phyloP scores from a whole-genome alignment of 2,329 filamentous ascomycete genomes.

The Xylariaceae sp. region DNA sequence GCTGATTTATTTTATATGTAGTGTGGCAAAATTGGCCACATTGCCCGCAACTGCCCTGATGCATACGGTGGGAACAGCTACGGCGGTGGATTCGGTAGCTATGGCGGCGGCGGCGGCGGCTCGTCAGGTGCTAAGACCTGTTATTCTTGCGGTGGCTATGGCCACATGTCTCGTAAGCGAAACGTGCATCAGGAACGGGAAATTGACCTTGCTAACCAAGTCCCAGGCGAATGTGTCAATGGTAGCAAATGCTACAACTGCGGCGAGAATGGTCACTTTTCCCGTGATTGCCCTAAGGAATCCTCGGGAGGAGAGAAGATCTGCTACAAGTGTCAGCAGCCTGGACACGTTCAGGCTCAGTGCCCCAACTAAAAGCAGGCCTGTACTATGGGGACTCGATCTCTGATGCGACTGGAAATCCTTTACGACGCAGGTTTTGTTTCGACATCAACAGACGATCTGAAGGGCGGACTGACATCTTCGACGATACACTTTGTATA shows the following conservation, averaged over 20 bases:
- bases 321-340: constrained; percentile 92
- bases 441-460: constrained; percentile 11
- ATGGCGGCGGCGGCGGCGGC: constrained; percentile 46
- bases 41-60: constrained; percentile 86
- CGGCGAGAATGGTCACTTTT: constrained; percentile 89
- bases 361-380: constrained; percentile 73
- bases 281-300: constrained; percentile 94
- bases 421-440: constrained; percentile 11
- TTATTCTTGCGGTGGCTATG: constrained; percentile 97
- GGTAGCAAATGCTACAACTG: constrained; percentile 99
- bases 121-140: constrained; percentile 75
- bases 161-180: constrained; percentile 84
- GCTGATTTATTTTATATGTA: constrained; percentile 35
- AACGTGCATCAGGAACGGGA: background rate
- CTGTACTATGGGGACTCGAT: constrained; percentile 13
- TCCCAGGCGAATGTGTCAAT: constrained; percentile 83
- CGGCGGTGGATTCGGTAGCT: constrained; percentile 50
- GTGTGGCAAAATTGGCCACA: constrained; percentile 95
- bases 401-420: constrained; percentile 11
- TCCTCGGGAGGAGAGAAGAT: constrained; percentile 85
- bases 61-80: constrained; percentile 55
- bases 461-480: constrained; percentile 25
- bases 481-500: constrained; percentile 29
- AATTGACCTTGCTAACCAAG: constrained; percentile 10
- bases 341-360: constrained; percentile 88